Evolutionary conservation across 2,329 filamentous ascomycete species (phyloP).

Genomic region (Chaetomiaceae sp.): DNA sequence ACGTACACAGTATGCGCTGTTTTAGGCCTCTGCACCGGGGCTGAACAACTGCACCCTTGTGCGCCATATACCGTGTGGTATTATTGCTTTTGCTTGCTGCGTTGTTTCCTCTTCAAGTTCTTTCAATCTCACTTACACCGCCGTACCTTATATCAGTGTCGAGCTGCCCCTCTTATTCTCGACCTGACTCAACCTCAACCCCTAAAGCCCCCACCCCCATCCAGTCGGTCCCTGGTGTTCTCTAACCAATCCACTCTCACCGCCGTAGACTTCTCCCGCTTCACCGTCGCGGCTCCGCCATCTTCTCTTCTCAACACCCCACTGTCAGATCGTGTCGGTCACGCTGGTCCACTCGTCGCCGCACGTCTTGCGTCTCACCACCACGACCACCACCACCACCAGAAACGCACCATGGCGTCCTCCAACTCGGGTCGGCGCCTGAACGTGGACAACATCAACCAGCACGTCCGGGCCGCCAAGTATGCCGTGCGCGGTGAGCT

Average conservation of each 20-base stretch:
- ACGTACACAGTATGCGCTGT: too few species aligned
- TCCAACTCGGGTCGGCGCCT: constrained; percentile 43
- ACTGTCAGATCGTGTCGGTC: constrained; percentile 10
- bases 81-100: too few species aligned
- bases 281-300: constrained; percentile 17
- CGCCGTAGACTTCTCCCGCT: constrained; percentile 16
- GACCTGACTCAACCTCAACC: constrained; percentile 1
- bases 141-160: neutral
- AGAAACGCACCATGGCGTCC: constrained; percentile 33
- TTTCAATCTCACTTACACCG: too few species aligned
- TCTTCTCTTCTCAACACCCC: constrained; percentile 14
- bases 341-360: constrained; percentile 6
- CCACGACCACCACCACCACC: too few species aligned
- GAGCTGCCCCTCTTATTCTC: neutral
- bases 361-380: constrained; percentile 8
- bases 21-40: too few species aligned
- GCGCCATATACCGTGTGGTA: too few species aligned
- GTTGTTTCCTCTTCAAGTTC: too few species aligned
- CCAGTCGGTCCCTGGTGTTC: constrained; percentile 6
- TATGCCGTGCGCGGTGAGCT: constrained; percentile 97
- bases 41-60: too few species aligned
- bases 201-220: neutral
- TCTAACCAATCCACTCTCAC: constrained; percentile 17
- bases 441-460: constrained; percentile 85
- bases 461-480: constrained; percentile 75